These are phyloP conservation scores for Lentinus tigrinus DNA, from an alignment of 768 basidiomycete genomes.

Conservation along the genomic window DNA sequence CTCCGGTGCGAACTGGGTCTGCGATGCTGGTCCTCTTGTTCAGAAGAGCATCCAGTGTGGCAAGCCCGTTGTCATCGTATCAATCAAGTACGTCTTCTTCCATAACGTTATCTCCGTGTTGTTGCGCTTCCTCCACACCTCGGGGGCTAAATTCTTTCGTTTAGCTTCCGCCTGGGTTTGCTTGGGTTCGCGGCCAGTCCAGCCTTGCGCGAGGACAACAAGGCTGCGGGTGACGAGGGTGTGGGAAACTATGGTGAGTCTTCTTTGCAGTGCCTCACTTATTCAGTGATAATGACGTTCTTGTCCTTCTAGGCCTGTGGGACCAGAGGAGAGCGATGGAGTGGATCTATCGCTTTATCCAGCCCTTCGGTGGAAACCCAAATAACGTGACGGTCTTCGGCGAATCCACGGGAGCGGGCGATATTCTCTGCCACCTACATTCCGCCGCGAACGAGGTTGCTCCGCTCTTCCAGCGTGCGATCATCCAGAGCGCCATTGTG, in stretches of 20 bases:
- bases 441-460: slow-evolving; percentile 57
- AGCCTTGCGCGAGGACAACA: slow-evolving; percentile 67
- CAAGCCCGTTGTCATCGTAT: slow-evolving; percentile 70
- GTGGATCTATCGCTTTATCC: slow-evolving; percentile 53
- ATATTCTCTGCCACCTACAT: slow-evolving; percentile 44
- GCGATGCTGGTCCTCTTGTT: slow-evolving; percentile 71
- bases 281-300: background rate
- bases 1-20: slow-evolving; percentile 75
- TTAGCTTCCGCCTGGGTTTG: slow-evolving; percentile 73
- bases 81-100: slow-evolving; percentile 61
- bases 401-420: slow-evolving; percentile 32
- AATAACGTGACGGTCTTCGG: slow-evolving; percentile 35
- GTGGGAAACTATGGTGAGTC: slow-evolving; percentile 74
- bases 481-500: slow-evolving; percentile 70
- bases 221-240: slow-evolving; percentile 60
- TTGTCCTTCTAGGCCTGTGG: slow-evolving; percentile 26
- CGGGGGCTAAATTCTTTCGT: slow-evolving; percentile 12
- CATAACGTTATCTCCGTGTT: background rate
- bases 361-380: slow-evolving; percentile 52
- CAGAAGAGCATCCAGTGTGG: slow-evolving; percentile 59
- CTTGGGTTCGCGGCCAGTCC: slow-evolving; percentile 74
- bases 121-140: slow-evolving; percentile 7
- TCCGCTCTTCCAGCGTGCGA: slow-evolving; percentile 71
- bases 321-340: slow-evolving; percentile 43
- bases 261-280: background rate